Evolutionary conservation across 2,329 filamentous ascomycete species (phyloP), one percentile per base, ranked within the genome.

Genomic region (Acrocalymma vagum): DNA sequence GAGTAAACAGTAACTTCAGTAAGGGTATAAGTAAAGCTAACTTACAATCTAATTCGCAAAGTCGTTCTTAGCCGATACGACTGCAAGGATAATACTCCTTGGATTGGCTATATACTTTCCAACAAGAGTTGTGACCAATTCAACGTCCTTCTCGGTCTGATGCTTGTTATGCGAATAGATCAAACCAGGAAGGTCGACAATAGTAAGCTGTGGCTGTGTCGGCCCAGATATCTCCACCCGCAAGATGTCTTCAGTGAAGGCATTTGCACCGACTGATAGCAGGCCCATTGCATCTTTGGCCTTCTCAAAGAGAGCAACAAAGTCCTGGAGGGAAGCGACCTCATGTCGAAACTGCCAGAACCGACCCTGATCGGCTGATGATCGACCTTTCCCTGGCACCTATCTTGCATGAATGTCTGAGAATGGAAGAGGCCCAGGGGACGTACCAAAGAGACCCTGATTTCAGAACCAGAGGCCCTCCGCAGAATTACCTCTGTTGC

Each of bases 401-500:
- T n/a, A n/a, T n/a, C n/a, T n/a, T n/a, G n/a, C n/a, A n/a, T n/a
- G n/a, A n/a, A n/a, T n/a, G n/a, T n/a, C n/a, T n/a, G n/a, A n/a
- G n/a, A n/a, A n/a, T n/a, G n/a, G n/a, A n/a, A n/a, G n/a, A n/a
- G n/a, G n/a, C n/a, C n/a, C n/a, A n/a, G n/a, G n/a, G n/a, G n/a
- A n/a, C n/a, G n/a, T n/a, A n/a, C n/a, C n/a, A n/a, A n/a, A n/a
- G n/a, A n/a, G n/a, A n/a, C n/a, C n/a, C 28, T 65, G 13, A 79
- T 60, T 5, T 51, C 63, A 0, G 63, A 49, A 6, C 63, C 42
- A 0, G 51, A 26, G 3, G 63, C 64, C 6, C 73, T 72, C 3
- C 78, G 72, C 9, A 85, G 67, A 20, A 79, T 71, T 5, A 85
- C 64, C 53, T 85, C 80, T 0, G 80, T 85, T 0, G 82, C 77